Evolutionary conservation across 2,329 filamentous ascomycete genomes (phyloP), one percentile per base, ranked within the genome.

Genomic region (Fusarium subtropicale): DNA sequence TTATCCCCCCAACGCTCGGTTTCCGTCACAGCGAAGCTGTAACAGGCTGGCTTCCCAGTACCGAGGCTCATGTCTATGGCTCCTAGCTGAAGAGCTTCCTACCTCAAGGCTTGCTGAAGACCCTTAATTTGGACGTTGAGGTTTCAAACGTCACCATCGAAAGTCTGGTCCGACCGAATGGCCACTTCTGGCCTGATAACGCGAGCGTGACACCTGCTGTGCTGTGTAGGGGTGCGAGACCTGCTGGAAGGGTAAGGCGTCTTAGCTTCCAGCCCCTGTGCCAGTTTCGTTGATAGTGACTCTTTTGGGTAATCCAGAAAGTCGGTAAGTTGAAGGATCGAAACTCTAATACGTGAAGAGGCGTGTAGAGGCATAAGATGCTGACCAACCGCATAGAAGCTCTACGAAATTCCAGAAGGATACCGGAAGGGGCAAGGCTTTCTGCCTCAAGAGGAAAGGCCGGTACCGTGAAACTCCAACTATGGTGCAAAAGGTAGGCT

Each of bases 281-380:
- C 55, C 60, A 74, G 59, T 56, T 61, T 71, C 52, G 41, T 38
- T 48, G 48, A 61, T 55, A 54, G 60, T 69, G 71, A 55, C 54
- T 51, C 39, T 39, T 64, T 60, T 54, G 30, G 42, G 58, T 5
- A 56, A 48, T 31, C 68, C 56, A 59, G 58, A 47, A 66, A 68
- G 58, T 66, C 66, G 72, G 72, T 71, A 73, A 73, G 54, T 71
- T 63, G 62, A 52, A n/a, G 34, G 47, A 41, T 48, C 22, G 56
- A 63, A 74, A 73, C 59, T 68, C 51, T 66, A 71, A 64, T 56
- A 42, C 33, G 42, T 26, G 42, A 64, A 48, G 61, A 63, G 61
- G 53, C 31, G 60, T 48, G 60, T 31, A 36, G 16, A 18, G 47
- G 28, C 22, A 56, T 42, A 24, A 39, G 34, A 46, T 46, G 45